Base-by-base conservation (phyloP, 1,139 yeast genomes). In the Ogataea hybrid region DNA sequence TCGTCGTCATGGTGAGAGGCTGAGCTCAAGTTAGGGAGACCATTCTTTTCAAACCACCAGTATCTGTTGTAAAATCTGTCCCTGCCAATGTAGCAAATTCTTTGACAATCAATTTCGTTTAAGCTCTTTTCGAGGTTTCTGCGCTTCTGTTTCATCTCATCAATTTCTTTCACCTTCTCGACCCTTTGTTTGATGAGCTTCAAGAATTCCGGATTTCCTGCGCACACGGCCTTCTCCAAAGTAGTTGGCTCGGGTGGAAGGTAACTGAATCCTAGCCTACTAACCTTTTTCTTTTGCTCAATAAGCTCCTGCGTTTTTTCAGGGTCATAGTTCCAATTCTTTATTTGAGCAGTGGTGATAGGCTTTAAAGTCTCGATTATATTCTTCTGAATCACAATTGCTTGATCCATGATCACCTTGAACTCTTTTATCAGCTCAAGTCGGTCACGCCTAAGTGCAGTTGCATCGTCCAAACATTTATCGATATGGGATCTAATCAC, bases 11-110 rank as follows among this genome's bases (percentile, higher is more conserved):
- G 73, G n/a, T 63, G 69, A 9, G 65, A 60, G 33, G 67, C 63
- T 28, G 75, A 71, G 39, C 71, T 76, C 34, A 78, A 62, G 17
- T 77, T 77, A 5, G 89, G 87, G 42, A 87, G 70, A 0, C 97
- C 97, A 57, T 84, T 84, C 50, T 77, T 73, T 59, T 92, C 97
- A 59, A 90, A 81, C 96, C 96, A 92, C 95, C 96, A 94, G 62
- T 90, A 92, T 51, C 92, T 71, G 64, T 92, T 94, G 60, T 71
- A 88, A 48, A 78, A 76, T 42, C 96, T 70, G 61, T 92, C 99
- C 50, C 81, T 76, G 5, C 99, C 99, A 22, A 92, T 67, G 37
- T 79, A 70, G 46, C 78, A 77, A 33, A 89, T 75, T 46, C 98
- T 68, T 60, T 89, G 96, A 48, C 85, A 74, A 57, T 90, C 96